Conservation (phyloP, 164 flowering plant species). For the Berberis vulgaris region DNA sequence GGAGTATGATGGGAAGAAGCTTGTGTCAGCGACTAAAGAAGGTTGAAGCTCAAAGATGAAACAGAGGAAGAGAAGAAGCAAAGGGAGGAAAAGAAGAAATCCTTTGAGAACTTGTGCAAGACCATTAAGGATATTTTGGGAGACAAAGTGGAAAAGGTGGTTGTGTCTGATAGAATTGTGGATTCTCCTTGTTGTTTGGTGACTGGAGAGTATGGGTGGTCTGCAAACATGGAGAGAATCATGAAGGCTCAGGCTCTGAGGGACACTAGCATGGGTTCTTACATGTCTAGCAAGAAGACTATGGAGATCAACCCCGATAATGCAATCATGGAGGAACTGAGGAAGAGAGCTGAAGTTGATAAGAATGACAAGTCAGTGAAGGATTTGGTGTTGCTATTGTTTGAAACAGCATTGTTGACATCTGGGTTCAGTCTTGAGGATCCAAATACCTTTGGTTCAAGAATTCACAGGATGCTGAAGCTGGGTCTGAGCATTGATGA, state of each 20-base stretch:
- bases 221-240: slow-evolving; percentile 68
- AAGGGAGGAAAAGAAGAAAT: slow-evolving; percentile 34
- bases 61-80: slow-evolving; percentile 52
- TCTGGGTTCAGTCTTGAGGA: slow-evolving; percentile 61
- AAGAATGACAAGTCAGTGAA: slow-evolving; percentile 62
- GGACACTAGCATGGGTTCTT: slow-evolving; percentile 45
- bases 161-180: slow-evolving; percentile 52
- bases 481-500: slow-evolving; percentile 55
- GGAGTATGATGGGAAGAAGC: slow-evolving; percentile 71
- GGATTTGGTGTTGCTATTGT: slow-evolving; percentile 48
- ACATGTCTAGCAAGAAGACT: slow-evolving; percentile 74
- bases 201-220: slow-evolving; percentile 69
- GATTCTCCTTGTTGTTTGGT: slow-evolving; percentile 68
- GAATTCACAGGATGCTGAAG: slow-evolving; percentile 63
- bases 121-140: slow-evolving; percentile 52
- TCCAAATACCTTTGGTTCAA: slow-evolving; percentile 42
- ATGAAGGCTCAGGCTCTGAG: slow-evolving; percentile 62
- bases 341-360: slow-evolving; percentile 57
- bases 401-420: slow-evolving; percentile 50
- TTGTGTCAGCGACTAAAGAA: slow-evolving; percentile 62
- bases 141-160: slow-evolving; percentile 56
- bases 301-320: slow-evolving; percentile 72
- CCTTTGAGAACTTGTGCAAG: slow-evolving; percentile 52
- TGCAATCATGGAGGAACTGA: slow-evolving; percentile 57
- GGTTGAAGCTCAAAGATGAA: slow-evolving; percentile 43